Conservation (phyloP, 2,329 filamentous ascomycete genomes). For the Alternaria angustiovoidea region DNA sequence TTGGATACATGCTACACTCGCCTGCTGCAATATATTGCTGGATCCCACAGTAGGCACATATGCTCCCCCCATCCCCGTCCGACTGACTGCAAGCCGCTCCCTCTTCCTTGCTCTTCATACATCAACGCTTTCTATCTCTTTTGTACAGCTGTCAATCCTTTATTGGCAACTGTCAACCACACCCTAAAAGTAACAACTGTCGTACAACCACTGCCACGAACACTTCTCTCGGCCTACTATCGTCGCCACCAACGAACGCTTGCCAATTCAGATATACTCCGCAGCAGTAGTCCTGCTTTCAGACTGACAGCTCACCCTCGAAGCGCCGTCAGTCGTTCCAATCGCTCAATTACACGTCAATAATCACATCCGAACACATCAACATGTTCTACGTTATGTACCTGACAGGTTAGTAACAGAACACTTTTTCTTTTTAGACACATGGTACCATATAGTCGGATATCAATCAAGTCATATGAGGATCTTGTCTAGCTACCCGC, state of each 20-base stretch:
- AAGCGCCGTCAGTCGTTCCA: slow-evolving; percentile 35
- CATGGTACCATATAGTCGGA: slow-evolving; percentile 10
- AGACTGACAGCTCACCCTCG: slow-evolving; percentile 36
- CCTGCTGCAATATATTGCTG: slow-evolving; percentile 52
- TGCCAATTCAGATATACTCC: slow-evolving; percentile 45
- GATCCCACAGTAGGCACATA: slow-evolving; percentile 51
- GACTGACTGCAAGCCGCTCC: slow-evolving; percentile 48
- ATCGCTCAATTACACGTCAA: slow-evolving; percentile 36
- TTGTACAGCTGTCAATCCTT: slow-evolving; percentile 49
- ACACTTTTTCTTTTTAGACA: background rate
- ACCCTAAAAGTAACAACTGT: slow-evolving; percentile 38
- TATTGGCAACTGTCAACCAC: slow-evolving; percentile 46
- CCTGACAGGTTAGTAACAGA: slow-evolving; percentile 50
- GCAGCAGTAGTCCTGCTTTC: slow-evolving; percentile 32
- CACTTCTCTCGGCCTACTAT: slow-evolving; percentile 38
- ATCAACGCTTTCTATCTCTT: slow-evolving; percentile 39
- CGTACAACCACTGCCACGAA: slow-evolving; percentile 51
- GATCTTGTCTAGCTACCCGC: slow-evolving; percentile 1
- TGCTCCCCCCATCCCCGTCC: slow-evolving; percentile 44
- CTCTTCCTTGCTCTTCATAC: slow-evolving; percentile 48
- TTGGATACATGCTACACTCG: slow-evolving; percentile 52
- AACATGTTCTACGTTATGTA: slow-evolving; percentile 57
- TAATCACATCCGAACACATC: slow-evolving; percentile 14
- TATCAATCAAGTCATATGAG: background rate
- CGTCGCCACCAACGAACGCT: slow-evolving; percentile 44